These are phyloP conservation scores for Arthrobotrys megalospora DNA, from an alignment of 2,329 filamentous ascomycete genomes.

Conservation along the genomic window DNA sequence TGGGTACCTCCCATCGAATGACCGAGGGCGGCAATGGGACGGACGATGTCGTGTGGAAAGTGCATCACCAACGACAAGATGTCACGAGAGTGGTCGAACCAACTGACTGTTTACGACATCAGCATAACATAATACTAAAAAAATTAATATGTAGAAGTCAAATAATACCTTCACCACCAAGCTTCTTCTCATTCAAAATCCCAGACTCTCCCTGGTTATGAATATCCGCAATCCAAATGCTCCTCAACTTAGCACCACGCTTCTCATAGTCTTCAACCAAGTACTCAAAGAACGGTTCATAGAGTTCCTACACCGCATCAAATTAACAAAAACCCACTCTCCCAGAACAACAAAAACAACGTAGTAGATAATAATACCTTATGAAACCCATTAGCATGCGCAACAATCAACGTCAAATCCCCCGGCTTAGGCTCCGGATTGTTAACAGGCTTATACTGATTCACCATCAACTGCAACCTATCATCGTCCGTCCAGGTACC, in stretches of 20 bases:
- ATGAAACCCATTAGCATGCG: constrained; percentile 92
- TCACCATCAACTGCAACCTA: constrained; percentile 80
- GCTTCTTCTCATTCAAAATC: constrained; percentile 79
- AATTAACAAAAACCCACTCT: constrained; percentile 40
- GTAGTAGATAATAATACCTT: constrained; percentile 73
- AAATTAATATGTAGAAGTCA: background rate
- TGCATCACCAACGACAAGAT: constrained; percentile 87
- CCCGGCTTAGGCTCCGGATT: constrained; percentile 79
- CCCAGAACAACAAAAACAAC: constrained; percentile 65
- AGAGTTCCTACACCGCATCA: constrained; percentile 77
- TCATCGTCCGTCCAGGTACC: constrained; percentile 77
- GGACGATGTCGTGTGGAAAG: constrained; percentile 83
- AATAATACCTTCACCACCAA: constrained; percentile 82
- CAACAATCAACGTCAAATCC: constrained; percentile 86
- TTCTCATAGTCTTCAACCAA: constrained; percentile 74
- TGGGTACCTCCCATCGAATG: constrained; percentile 88
- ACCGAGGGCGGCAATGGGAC: constrained; percentile 85
- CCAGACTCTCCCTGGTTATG: constrained; percentile 86
- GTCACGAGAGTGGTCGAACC: constrained; percentile 88
- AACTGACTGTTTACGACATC: constrained; percentile 75
- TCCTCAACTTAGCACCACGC: constrained; percentile 79
- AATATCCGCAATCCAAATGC: constrained; percentile 93
- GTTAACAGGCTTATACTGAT: constrained; percentile 86
- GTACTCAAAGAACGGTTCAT: constrained; percentile 92
- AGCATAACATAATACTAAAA: constrained; percentile 3